Base-by-base conservation (phyloP, 2,329 filamentous ascomycete species). In the Aspergillus versicolor region DNA sequence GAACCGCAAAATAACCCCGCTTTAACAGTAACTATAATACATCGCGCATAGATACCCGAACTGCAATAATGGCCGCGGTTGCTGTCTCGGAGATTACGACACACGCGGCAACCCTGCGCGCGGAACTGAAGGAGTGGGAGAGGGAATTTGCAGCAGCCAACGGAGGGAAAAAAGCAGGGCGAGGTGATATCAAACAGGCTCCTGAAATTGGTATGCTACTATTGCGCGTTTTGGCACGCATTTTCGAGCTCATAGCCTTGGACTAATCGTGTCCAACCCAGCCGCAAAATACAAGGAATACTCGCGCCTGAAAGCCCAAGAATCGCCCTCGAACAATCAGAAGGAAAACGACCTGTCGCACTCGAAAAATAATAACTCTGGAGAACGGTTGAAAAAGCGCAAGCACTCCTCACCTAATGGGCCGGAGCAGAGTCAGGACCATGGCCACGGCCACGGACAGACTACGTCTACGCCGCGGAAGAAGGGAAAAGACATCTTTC, bases 241-340 rank as follows among this genome's bases (percentile, higher is more conserved):
- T 51, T 8, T 11, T 34, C n/a, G 11, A 15, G 12, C 17, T 17
- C 17, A 6, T 19, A 21, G 3, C 15, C 8, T 3, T 8, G 2
- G 34, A 8, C 52, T 45, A 47, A 56, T 21, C 8, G 17, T 17
- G 9, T 8, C n/a, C 27, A 24, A 15, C 40, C 15, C 43, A 79
- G 78, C 77, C 24, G 69, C 71, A 5, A 80, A 80, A 70, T 81
- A 81, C 67, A 80, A 80, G 56, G 67, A 74, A 45, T 81, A 81
- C 64, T 70, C 72, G 30, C 72, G 72, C 41, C 59, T 81, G 5
- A 76, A 78, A 54, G 66, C 72, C 15, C 66, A 70, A 32, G 71
- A 74, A 56, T 52, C 61, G 43, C 61, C 67, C n/a, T 59, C 63
- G n/a, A 15, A 12, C 46, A 65, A 27, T 56, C 60, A 44, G 52